phyloP scores from a whole-genome alignment of 441 rosid genomes.

The Populus hybrid region DNA sequence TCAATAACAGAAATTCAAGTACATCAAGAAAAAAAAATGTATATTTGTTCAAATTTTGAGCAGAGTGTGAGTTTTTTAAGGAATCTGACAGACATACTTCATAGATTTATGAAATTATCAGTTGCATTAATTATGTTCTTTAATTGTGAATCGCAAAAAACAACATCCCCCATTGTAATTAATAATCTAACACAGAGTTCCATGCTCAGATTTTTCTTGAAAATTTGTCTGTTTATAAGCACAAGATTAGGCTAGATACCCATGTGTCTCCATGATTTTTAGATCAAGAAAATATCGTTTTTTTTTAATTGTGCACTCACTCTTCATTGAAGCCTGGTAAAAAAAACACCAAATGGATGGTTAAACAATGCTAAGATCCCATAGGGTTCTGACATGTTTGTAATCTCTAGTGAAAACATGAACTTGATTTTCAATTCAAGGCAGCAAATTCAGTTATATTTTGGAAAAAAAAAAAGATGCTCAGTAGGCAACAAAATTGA shows the following conservation, averaged over 20 bases:
- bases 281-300: constrained; percentile 7
- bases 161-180: neutral
- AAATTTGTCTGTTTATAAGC: constrained; percentile 19
- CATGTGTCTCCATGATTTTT: constrained; percentile 22
- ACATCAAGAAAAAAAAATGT: neutral
- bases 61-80: constrained; percentile 32
- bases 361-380: constrained; percentile 24
- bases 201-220: constrained; percentile 14
- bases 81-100: constrained; percentile 65
- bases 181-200: constrained; percentile 16
- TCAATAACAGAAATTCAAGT: constrained; percentile 17
- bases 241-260: constrained; percentile 28
- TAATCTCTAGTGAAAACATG: neutral
- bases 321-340: too few species aligned
- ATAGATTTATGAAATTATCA: constrained; percentile 33
- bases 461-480: neutral
- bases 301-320: too few species aligned
- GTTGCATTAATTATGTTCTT: constrained; percentile 31
- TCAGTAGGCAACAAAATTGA: neutral
- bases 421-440: neutral
- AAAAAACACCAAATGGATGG: neutral
- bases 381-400: constrained; percentile 13
- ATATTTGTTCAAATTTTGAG: neutral
- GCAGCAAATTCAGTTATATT: constrained; percentile 5
- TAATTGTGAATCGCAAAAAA: constrained; percentile 21